Conservation (phyloP, 176 grass and related monocot genomes). For the Saccharum officinarum region DNA sequence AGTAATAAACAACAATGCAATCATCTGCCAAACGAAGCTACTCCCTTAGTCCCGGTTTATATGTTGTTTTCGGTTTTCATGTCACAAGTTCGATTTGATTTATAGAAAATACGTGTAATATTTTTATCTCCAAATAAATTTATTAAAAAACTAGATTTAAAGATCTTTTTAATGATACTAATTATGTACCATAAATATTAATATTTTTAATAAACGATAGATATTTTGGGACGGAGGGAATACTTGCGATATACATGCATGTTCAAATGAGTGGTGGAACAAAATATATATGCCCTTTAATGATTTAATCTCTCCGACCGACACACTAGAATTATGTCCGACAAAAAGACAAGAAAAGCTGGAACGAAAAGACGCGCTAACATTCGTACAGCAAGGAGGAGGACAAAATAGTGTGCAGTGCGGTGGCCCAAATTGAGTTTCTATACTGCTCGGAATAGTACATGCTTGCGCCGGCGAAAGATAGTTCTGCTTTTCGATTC, state of each 20-base stretch:
- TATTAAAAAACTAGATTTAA: no score
- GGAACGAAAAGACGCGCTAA: constrained; percentile 16
- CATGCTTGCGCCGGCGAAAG: not conserved
- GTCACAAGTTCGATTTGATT: no score
- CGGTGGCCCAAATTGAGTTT: constrained; percentile 12
- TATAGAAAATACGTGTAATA: no score
- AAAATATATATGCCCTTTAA: not conserved
- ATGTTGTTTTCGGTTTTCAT: no score
- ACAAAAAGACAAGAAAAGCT: not conserved
- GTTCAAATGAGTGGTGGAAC: not conserved
- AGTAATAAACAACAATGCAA: not conserved
- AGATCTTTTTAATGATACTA: no score
- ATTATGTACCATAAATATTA: no score
- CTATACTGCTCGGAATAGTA: no score
- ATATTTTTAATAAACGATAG: no score
- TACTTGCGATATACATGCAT: not conserved
- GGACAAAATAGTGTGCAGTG: not conserved
- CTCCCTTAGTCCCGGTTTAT: no score
- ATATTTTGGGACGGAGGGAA: no score
- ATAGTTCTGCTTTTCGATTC: not conserved
- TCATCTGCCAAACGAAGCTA: not conserved
- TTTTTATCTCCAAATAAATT: no score
- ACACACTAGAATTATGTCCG: constrained; percentile 26
- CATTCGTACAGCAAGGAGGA: not conserved
- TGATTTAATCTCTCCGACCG: not conserved